Percentiles rank a stretch among this genome's conserved stretches.
Conservation (phyloP, 1,139 yeast species). For the Yamadazyma dushanensis region DNA sequence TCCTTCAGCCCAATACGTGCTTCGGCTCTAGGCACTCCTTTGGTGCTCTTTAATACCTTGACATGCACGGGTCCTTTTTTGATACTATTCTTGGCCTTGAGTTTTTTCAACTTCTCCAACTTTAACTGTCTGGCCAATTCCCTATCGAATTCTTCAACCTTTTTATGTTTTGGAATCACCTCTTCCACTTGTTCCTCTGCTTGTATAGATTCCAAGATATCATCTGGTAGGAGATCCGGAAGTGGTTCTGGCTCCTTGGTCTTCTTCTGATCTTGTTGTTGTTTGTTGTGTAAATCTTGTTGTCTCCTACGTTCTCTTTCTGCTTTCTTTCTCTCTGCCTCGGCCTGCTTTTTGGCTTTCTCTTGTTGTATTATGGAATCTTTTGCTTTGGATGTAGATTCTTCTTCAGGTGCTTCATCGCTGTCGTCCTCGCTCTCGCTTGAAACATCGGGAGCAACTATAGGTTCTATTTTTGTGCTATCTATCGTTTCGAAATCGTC, state of each 20-base stretch:
- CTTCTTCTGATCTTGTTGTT: constrained; percentile 45
- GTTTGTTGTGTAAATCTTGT: constrained; percentile 46
- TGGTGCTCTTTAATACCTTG: constrained; percentile 33
- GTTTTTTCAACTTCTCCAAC: constrained; percentile 41
- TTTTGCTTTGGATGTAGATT: constrained; percentile 32
- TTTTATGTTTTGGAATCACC: constrained; percentile 32
- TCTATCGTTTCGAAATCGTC: constrained; percentile 22
- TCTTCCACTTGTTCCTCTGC: constrained; percentile 13
- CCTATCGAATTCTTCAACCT: constrained; percentile 34
- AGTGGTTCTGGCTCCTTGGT: constrained; percentile 22
- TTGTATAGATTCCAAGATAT: constrained; percentile 29
- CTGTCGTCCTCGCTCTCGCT: constrained; percentile 28
- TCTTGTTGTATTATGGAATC: constrained; percentile 34
- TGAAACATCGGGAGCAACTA: constrained; percentile 10
- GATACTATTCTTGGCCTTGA: constrained; percentile 38
- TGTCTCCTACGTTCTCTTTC: constrained; percentile 53
- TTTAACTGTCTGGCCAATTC: constrained; percentile 32
- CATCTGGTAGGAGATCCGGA: constrained; percentile 54
- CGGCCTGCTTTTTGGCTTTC: constrained; percentile 28
- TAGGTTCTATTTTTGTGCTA: not conserved
- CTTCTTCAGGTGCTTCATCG: constrained; percentile 55
- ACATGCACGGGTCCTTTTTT: constrained; percentile 62
- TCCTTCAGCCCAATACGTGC: constrained; percentile 47
- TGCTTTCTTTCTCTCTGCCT: constrained; percentile 33
- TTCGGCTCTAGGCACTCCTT: constrained; percentile 45